Conservation (phyloP, 2,329 filamentous ascomycete species). For the Ambrosiella cleistominuta region DNA sequence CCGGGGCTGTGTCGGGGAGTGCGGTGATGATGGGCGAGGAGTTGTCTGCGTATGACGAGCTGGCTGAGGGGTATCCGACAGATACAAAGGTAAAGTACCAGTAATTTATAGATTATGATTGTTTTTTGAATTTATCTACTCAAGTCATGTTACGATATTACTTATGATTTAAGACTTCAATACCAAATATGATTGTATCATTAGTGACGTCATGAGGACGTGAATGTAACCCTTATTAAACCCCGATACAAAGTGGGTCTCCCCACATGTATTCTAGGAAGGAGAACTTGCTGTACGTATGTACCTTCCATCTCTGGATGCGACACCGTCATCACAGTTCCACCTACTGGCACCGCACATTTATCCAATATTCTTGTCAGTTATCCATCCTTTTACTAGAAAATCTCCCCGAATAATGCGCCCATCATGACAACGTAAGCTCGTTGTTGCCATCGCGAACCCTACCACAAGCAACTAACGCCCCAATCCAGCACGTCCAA, state of each 20-base stretch:
- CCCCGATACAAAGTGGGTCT: background rate
- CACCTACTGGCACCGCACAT: background rate
- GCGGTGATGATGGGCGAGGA: background rate
- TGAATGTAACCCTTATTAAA: background rate
- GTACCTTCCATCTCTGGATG: background rate
- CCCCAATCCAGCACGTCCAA: slow-evolving; percentile 22
- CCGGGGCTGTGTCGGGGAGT: background rate
- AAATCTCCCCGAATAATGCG: background rate
- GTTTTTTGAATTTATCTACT: no score
- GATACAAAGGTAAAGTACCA: background rate
- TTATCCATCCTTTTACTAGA: no score
- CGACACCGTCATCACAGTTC: background rate
- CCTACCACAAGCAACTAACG: background rate
- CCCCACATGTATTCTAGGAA: background rate
- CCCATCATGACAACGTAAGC: background rate
- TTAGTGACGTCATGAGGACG: background rate
- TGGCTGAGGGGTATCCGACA: background rate
- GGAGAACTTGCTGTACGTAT: background rate
- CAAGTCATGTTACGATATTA: background rate
- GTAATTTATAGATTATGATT: background rate
- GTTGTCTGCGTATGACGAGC: background rate
- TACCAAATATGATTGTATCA: no score
- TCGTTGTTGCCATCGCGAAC: background rate
- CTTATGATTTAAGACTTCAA: background rate
- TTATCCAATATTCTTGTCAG: no score